Base-by-base conservation (phyloP, 2,329 filamentous ascomycete species). In the Dissoconium aciculare region DNA sequence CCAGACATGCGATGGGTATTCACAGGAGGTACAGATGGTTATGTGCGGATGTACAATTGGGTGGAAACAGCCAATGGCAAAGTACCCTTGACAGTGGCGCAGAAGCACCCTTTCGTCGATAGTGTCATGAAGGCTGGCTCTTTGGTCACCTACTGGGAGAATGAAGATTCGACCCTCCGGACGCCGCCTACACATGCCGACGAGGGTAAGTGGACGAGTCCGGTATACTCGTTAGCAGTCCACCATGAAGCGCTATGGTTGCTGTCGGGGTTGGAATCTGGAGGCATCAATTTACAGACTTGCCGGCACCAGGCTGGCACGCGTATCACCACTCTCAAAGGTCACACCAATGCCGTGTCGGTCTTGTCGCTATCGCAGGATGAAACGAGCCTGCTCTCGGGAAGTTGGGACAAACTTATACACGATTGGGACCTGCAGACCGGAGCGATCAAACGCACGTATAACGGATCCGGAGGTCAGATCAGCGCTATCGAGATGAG, bases 111-210 rank as follows among this genome's bases (percentile, higher is more conserved):
- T 0, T 98, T 95, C 47, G 89, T 98, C 24, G 89, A 98, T 53
- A 93, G 82, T 46, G 89, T 98, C 26, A 82, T 83, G 33, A 98
- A 98, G 56, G 85, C 87, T 2, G 89, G 85, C 1, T 81, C 93
- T 4, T 60, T 95, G 29, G 76, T 94, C 69, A 92, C 81, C 30
- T 98, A 98, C 55, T 98, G 89, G 89, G 89, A 94, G 55, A 98
- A 95, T 47, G 85, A 94, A 53, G 87, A 98, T 51, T 71, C 73
- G 1, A 2, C 37, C 12, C 29, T 27, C 6, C 46, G 49, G 4
- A 53, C 51, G 11, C 53, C 51, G 10, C 45, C 47, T 4, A 38
- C 38, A 6, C 41, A 43, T 49, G 46, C 54, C 1, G 63, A 78
- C 28, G 76, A 81, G 16, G 43, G 41, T 11, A 53, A 53, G 32